Conservation (phyloP, 148 eudicot species). For the Simmondsia chinensis region DNA sequence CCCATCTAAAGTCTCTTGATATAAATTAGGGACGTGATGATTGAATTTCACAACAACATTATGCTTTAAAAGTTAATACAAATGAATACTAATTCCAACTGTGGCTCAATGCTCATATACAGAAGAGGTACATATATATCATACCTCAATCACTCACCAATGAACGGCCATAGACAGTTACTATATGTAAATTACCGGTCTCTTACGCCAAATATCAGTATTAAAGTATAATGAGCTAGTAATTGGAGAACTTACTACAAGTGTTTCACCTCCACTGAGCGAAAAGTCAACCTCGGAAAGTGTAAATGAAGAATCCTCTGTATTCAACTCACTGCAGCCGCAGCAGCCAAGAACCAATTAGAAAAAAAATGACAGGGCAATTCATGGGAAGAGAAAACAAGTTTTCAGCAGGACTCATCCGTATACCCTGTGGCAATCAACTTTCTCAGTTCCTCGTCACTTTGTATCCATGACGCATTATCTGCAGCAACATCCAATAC, state of each 20-base stretch:
- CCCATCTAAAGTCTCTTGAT: too few relatives aligned
- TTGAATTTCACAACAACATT: too few relatives aligned
- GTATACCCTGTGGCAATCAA: conserved; percentile 44
- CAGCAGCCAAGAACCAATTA: conserved; percentile 26
- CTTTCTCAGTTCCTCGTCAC: conserved; percentile 35
- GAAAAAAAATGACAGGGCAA: conserved; percentile 5
- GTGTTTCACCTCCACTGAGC: conserved; percentile 66
- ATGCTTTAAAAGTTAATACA: too few relatives aligned
- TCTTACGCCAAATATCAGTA: not conserved
- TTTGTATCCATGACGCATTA: conserved; percentile 32
- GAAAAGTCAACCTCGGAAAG: conserved; percentile 67
- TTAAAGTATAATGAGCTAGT: conserved; percentile 3
- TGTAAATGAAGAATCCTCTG: conserved; percentile 37
- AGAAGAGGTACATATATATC: too few relatives aligned
- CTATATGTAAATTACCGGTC: too few relatives aligned
- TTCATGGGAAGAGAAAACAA: conserved; percentile 1
- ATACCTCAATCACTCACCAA: too few relatives aligned
- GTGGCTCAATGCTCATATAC: too few relatives aligned
- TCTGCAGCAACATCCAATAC: conserved; percentile 32
- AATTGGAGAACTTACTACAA: conserved; percentile 45
- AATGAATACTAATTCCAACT: too few relatives aligned
- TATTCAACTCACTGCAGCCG: conserved; percentile 48
- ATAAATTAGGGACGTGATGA: too few relatives aligned
- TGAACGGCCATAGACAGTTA: too few relatives aligned
- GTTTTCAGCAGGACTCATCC: not conserved